These are phyloP conservation scores for Saccharomycopsis hybrid DNA, from an alignment of 1,139 yeast species.

Conservation along the genomic window DNA sequence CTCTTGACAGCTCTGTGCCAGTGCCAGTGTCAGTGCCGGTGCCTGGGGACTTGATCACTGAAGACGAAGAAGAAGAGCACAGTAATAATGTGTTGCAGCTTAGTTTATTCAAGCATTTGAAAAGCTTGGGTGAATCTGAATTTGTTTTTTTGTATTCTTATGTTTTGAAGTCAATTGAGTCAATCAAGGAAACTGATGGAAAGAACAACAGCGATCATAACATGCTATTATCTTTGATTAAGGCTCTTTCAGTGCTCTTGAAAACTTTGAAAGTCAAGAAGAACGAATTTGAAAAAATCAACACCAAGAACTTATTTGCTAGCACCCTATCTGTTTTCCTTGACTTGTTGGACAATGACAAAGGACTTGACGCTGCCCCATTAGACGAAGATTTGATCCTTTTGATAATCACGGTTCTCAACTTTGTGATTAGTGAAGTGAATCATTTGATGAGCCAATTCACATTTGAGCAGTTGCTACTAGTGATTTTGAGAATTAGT, in stretches of 20 bases:
- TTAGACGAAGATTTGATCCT: background rate
- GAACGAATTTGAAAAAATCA: background rate
- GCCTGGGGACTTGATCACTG: background rate
- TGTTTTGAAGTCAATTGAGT: background rate
- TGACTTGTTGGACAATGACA: background rate
- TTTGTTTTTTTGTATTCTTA: constrained; percentile 8
- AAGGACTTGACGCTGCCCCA: background rate
- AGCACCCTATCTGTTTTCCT: constrained; percentile 4
- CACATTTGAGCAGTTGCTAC: constrained; percentile 16
- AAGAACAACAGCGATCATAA: background rate
- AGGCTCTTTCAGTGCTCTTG: constrained; percentile 6
- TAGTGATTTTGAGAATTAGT: constrained; percentile 5
- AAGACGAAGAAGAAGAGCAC: background rate
- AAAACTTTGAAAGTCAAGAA: constrained; percentile 8
- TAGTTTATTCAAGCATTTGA: constrained; percentile 3
- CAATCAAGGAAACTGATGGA: background rate
- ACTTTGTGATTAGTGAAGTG: constrained; percentile 5
- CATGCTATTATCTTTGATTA: background rate
- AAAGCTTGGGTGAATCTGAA: background rate
- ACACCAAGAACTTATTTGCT: constrained; percentile 10
- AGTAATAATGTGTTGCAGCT: background rate
- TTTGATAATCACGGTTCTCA: background rate
- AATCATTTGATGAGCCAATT: constrained; percentile 14
- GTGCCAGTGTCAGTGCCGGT: background rate
- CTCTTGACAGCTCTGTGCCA: background rate